Evolutionary conservation across 2,329 filamentous ascomycete genomes (phyloP), one percentile per base, ranked within the genome.

Genomic region (Reticulascus tulasneorum): DNA sequence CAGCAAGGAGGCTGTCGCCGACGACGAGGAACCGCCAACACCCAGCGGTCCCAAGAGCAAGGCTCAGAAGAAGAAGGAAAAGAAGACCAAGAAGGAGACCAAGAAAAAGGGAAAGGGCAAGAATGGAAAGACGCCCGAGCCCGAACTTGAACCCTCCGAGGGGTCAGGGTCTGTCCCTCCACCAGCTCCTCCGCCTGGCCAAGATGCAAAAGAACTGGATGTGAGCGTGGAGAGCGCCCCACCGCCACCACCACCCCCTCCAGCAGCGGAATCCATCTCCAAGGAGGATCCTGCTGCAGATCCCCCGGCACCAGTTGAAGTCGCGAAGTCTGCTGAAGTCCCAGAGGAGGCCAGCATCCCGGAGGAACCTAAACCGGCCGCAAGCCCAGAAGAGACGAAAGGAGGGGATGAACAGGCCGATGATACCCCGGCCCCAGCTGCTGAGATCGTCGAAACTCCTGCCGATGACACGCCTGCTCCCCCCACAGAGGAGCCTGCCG

Each of bases 51-150:
- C 28, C 4, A 30, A 30, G 28, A 18, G 18, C 10, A 30, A 30
- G 17, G 28, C 28, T 5, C 28, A 30, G 17, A 30, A 30, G 17
- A 13, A 12, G 18, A 30, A 30, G 17, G 28, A 30, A n/a, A 30
- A 30, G 28, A 30, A 30, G 28, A 21, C 20, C 28, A 30, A 30
- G 26, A 36, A 45, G 25, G 36, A 47, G 28, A n/a, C n/a, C n/a
- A 39, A 39, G 26, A 29, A 40, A 20, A 44, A 46, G 23, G 35
- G 35, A 6, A 38, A 40, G 31, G 33, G 39, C 24, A 38, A 44
- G 39, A 19, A 21, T 18, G 39, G 41, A 28, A 40, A 43, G 22
- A 38, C 30, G 16, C 24, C 36, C 12, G 27, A 24, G 13, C 11
- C 15, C 10, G 38, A 35, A 10, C 15, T 35, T 13, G 35, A 35